A percentile compares a stretch with the other conserved stretches of the same genome.
These are phyloP conservation scores for Falciphora oryzae DNA, from an alignment of 2,329 filamentous ascomycete species.

Conservation along the genomic window DNA sequence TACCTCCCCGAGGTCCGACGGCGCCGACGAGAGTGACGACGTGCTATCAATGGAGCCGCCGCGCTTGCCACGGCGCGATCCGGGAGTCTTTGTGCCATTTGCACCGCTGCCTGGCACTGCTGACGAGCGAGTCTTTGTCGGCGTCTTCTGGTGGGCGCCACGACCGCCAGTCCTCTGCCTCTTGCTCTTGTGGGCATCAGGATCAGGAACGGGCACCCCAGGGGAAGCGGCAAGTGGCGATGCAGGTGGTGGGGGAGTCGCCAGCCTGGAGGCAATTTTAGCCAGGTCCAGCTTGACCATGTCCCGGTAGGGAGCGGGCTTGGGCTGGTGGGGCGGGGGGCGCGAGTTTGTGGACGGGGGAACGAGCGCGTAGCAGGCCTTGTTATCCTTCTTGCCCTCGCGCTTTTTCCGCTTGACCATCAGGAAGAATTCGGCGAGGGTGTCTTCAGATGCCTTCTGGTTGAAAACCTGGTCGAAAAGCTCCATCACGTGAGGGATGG, in stretches of 20 bases:
- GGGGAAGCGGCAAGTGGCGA: no score
- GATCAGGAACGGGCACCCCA: constrained; percentile 12
- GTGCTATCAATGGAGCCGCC: constrained; percentile 22
- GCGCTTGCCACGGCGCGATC: constrained; percentile 18
- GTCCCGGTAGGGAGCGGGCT: constrained; percentile 42
- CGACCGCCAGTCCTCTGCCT: constrained; percentile 19
- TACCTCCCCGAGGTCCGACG: constrained; percentile 18
- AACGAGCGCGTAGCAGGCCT: constrained; percentile 48
- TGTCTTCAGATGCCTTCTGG: constrained; percentile 49
- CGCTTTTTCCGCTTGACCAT: constrained; percentile 50
- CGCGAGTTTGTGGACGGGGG: constrained; percentile 38
- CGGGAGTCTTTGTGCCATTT: constrained; percentile 10
- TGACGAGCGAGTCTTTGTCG: constrained; percentile 12
- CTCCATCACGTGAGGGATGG: constrained; percentile 45
- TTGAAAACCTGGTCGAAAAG: constrained; percentile 54
- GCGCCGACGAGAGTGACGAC: constrained; percentile 29
- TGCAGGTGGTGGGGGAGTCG: background rate
- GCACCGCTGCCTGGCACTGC: constrained; percentile 9
- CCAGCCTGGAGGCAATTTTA: constrained; percentile 17
- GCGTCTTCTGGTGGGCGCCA: constrained; percentile 15
- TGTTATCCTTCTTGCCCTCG: constrained; percentile 48
- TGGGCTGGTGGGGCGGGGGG: constrained; percentile 38
- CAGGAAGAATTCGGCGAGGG: constrained; percentile 43
- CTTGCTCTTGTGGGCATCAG: constrained; percentile 25
- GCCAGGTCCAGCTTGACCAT: constrained; percentile 38